Percentiles rank a stretch among this genome's conserved stretches.
phyloP scores from a whole-genome alignment of 306 rosid species.

The Cyamopsis tetragonoloba region DNA sequence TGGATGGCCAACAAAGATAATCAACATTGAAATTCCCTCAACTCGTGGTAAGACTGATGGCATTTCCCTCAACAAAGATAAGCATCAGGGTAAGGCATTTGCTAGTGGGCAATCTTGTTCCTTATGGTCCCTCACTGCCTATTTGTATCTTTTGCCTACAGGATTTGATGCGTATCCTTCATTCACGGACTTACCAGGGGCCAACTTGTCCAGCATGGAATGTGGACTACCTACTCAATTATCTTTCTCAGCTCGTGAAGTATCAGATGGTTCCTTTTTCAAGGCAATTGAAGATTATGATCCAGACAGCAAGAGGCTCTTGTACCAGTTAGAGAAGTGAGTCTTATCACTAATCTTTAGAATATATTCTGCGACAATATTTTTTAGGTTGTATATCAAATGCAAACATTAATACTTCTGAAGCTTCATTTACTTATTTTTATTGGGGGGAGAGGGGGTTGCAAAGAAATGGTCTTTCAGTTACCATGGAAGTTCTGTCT shows the following conservation, averaged over 20 bases:
- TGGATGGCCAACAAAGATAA: constrained; percentile 91
- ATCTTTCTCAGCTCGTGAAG: constrained; percentile 95
- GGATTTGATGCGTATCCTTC: constrained; percentile 82
- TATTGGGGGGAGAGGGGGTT: neutral
- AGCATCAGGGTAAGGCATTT: too few species aligned
- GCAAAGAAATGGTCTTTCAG: constrained; percentile 5
- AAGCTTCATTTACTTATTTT: neutral
- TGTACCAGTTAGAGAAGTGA: constrained; percentile 77
- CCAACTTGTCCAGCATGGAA: constrained; percentile 74
- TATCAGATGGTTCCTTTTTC: constrained; percentile 91
- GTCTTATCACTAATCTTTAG: constrained; percentile 25
- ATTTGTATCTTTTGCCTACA: constrained; percentile 31
- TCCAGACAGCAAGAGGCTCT: constrained; percentile 82
- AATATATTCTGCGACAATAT: constrained; percentile 10
- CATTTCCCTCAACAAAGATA: too few species aligned
- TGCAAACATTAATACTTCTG: constrained; percentile 1
- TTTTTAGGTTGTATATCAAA: constrained; percentile 25
- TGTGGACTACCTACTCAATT: constrained; percentile 88
- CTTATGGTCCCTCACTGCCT: constrained; percentile 22
- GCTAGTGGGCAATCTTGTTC: constrained; percentile 18
- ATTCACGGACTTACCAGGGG: constrained; percentile 46
- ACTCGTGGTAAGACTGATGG: constrained; percentile 48
- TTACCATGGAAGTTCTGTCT: constrained; percentile 6
- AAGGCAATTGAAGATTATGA: constrained; percentile 92
- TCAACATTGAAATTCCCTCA: constrained; percentile 89